A percentile compares a stretch with the other conserved stretches of the same genome.
phyloP scores from a whole-genome alignment of 129 eudicot genomes.

The Helianthus tuberosus region DNA sequence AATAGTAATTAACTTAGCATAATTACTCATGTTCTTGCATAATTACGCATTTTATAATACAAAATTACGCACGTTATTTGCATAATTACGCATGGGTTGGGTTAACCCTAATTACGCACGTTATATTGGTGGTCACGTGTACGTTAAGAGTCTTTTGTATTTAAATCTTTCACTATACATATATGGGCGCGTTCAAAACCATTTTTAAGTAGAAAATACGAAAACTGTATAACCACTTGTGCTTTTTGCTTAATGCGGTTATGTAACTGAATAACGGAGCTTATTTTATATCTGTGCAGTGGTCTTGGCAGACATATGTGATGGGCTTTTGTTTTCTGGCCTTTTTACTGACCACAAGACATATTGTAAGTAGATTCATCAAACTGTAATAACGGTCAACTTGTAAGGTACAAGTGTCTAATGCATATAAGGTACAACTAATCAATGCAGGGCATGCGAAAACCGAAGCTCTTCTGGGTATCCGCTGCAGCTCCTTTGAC shows the following conservation, averaged over 20 bases:
- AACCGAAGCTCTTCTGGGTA: conserved; percentile 88
- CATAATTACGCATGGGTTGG: too few species aligned
- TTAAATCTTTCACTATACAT: too few species aligned
- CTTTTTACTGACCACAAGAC: conserved; percentile 66
- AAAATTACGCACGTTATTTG: too few species aligned
- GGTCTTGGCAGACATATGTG: conserved; percentile 95
- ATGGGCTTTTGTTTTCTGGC: conserved; percentile 82
- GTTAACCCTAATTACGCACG: too few species aligned
- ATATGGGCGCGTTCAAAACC: background rate
- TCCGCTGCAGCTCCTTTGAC: conserved; percentile 97
- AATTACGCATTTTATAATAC: too few species aligned
- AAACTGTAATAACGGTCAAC: background rate
- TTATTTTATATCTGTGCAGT: conserved; percentile 49
- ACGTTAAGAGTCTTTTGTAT: too few species aligned
- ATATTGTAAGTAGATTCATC: conserved; percentile 56
- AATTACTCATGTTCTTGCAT: too few species aligned
- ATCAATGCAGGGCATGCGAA: conserved; percentile 67
- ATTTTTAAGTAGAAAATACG: too few species aligned
- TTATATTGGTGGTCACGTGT: too few species aligned
- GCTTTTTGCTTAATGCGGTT: background rate
- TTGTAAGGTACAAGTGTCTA: conserved; percentile 17
- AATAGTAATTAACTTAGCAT: too few species aligned
- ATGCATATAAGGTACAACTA: conserved; percentile 22
- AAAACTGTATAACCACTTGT: background rate
- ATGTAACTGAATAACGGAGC: too few species aligned